Conservation (phyloP, 2,329 filamentous ascomycete species). For the Xylaria sp. region DNA sequence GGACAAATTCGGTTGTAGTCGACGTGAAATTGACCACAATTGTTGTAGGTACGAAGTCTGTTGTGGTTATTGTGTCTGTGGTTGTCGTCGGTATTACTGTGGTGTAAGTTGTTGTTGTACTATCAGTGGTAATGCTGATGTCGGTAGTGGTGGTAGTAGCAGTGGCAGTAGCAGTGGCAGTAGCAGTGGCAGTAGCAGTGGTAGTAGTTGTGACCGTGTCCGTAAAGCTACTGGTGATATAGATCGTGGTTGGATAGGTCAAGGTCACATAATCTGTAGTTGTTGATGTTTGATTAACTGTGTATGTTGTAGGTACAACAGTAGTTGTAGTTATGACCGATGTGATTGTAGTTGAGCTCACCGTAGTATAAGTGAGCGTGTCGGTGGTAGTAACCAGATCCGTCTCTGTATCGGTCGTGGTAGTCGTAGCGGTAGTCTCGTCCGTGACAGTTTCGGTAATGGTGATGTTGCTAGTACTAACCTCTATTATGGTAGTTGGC, state of each 20-base stretch:
- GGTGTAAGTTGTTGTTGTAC: conserved; percentile 31
- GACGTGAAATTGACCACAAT: conserved; percentile 30
- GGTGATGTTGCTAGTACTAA: background rate
- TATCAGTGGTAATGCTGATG: conserved; percentile 10
- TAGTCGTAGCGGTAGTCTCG: conserved; percentile 1
- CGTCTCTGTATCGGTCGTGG: conserved; percentile 6
- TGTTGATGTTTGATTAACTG: conserved; percentile 18
- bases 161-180: background rate
- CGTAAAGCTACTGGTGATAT: background rate
- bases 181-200: conserved; percentile 10
- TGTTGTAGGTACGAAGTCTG: conserved; percentile 34
- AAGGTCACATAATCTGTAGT: conserved; percentile 8
- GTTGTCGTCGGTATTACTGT: conserved; percentile 33
- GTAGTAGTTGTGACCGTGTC: background rate
- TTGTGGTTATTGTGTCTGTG: conserved; percentile 30
- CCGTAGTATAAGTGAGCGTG: background rate
- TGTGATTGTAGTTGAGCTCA: background rate
- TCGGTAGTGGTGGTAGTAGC: conserved; percentile 19
- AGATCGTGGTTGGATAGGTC: conserved; percentile 27
- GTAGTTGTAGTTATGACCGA: conserved; percentile 17
- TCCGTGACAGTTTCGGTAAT: conserved; percentile 2
- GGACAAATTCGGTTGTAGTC: conserved; percentile 32
- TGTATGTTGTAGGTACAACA: conserved; percentile 19
- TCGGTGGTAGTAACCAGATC: background rate
- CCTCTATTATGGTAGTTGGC: background rate